Conservation (phyloP, 345 rosid species). For the Syzygium aromaticum region DNA sequence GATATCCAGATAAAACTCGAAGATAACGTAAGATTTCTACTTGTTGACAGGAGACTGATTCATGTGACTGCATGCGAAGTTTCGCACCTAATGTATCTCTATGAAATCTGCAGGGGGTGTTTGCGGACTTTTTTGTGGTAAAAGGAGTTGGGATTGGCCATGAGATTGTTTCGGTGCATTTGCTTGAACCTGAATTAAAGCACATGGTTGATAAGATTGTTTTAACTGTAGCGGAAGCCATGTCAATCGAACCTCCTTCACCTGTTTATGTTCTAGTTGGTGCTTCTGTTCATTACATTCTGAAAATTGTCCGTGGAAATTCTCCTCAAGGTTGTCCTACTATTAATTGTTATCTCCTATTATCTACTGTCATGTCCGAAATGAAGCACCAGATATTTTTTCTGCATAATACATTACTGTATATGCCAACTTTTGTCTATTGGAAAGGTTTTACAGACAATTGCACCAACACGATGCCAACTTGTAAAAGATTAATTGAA, state of each 20-base stretch:
- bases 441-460: background rate
- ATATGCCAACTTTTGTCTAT: background rate
- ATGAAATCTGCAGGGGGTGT: conserved; percentile 59
- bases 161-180: conserved; percentile 75
- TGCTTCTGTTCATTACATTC: conserved; percentile 57
- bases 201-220: conserved; percentile 63
- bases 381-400: background rate
- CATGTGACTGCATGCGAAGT: background rate
- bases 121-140: conserved; percentile 78
- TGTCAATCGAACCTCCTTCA: conserved; percentile 85
- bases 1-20: conserved; percentile 74
- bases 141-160: conserved; percentile 81
- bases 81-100: background rate
- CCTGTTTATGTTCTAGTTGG: conserved; percentile 82
- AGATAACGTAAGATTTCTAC: conserved; percentile 47
- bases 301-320: conserved; percentile 75
- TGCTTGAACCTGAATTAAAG: conserved; percentile 58
- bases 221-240: conserved; percentile 95
- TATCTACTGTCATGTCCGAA: background rate
- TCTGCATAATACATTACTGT: background rate
- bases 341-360: background rate
- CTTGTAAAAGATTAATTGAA: background rate
- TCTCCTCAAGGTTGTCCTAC: conserved; percentile 59
- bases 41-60: background rate
- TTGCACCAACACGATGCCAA: background rate